Percentiles rank a stretch among this genome's conserved stretches.
Conservation (phyloP, 192 early-diverging fungal genomes). For the Gryganskiella cystojenkinii region DNA sequence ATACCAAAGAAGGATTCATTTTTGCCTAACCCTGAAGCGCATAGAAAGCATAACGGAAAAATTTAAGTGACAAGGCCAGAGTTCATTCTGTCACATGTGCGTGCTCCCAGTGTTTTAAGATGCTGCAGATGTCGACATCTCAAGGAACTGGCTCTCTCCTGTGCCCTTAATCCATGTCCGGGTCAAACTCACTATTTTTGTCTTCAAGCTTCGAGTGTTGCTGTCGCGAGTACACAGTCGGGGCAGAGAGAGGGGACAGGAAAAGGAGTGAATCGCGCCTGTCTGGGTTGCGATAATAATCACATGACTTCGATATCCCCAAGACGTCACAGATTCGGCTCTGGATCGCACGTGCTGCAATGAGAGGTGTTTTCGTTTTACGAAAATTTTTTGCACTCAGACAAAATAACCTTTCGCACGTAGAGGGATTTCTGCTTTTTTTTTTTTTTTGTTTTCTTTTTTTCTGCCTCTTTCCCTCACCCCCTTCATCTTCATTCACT, state of each 20-base stretch:
- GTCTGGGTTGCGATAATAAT: too few species aligned
- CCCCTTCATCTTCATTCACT: conserved; percentile 3
- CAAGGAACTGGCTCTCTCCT: neutral
- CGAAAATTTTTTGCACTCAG: neutral
- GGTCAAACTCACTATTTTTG: neutral
- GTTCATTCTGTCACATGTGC: too few species aligned
- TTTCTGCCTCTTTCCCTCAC: conserved; percentile 13
- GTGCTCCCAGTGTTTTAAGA: too few species aligned
- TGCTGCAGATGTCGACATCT: conserved; percentile 1
- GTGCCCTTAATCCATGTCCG: too few species aligned
- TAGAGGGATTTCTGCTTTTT: neutral
- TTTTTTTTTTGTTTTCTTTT: conserved; percentile 4
- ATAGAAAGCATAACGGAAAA: too few species aligned
- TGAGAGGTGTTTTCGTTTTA: too few species aligned
- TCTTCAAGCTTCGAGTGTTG: too few species aligned
- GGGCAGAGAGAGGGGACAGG: too few species aligned
- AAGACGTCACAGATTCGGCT: neutral
- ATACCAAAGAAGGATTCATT: conserved; percentile 72
- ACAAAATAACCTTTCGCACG: neutral
- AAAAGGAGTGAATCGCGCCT: neutral
- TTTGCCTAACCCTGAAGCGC: too few species aligned
- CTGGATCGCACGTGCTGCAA: neutral
- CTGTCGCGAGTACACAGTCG: too few species aligned
- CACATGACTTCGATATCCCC: neutral
- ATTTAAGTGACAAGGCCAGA: too few species aligned